Percentiles rank a stretch among this genome's conserved stretches.
phyloP scores from a whole-genome alignment of 2,329 filamentous ascomycete species.

The Furcasterigmium furcatum region DNA sequence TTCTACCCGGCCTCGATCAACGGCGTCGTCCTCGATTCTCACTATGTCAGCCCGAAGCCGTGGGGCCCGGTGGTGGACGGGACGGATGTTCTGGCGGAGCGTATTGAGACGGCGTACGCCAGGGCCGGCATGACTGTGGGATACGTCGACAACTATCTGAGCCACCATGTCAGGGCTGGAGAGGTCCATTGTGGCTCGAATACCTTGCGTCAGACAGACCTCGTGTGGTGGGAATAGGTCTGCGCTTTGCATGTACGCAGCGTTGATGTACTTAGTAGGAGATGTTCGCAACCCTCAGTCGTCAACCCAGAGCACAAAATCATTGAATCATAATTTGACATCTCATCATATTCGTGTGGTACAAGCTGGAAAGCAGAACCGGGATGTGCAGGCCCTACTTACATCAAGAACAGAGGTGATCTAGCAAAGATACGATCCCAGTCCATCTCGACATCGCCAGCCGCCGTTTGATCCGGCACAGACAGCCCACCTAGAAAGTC shows the following conservation, averaged over 20 bases:
- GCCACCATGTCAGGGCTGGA: constrained; percentile 15
- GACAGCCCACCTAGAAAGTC: background rate
- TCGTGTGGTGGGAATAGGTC: constrained; percentile 12
- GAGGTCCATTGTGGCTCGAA: constrained; percentile 22
- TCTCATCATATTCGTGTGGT: too few relatives aligned
- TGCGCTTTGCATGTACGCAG: background rate
- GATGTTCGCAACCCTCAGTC: too few relatives aligned
- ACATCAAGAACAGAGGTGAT: constrained; percentile 1
- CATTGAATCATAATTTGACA: too few relatives aligned
- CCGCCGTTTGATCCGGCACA: background rate
- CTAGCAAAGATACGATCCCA: background rate
- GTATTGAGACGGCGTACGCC: constrained; percentile 14
- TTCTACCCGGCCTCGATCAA: constrained; percentile 18
- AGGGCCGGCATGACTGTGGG: constrained; percentile 15
- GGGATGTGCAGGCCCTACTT: too few relatives aligned
- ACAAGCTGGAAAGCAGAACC: too few relatives aligned
- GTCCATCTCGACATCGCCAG: background rate
- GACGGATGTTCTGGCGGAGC: constrained; percentile 17
- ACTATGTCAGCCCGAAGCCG: constrained; percentile 17
- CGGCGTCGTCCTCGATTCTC: constrained; percentile 11
- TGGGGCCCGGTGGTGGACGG: constrained; percentile 21
- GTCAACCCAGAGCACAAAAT: too few relatives aligned
- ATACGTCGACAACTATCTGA: constrained; percentile 22
- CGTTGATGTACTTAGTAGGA: too few relatives aligned
- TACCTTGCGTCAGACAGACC: constrained; percentile 6